A percentile compares a stretch with the other conserved stretches of the same genome.
Conservation (phyloP, 2,329 filamentous ascomycete genomes). For the Drechslerella dactyloides region DNA sequence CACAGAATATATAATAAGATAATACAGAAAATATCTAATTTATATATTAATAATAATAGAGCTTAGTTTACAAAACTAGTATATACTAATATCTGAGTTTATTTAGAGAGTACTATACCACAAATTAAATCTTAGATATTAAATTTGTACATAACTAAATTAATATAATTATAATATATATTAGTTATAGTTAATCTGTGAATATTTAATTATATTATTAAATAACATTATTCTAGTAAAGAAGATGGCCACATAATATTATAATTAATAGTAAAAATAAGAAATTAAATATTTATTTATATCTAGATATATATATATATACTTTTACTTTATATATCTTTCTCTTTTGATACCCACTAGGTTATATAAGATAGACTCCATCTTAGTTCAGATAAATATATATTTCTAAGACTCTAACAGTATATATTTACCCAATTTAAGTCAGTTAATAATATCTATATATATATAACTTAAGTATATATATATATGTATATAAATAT, state of each 20-base stretch:
- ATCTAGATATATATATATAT: constrained; percentile 6
- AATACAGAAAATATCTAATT: constrained; percentile 19
- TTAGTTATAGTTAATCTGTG: constrained; percentile 13
- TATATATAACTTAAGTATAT: not conserved
- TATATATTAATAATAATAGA: constrained; percentile 18
- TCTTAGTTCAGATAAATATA: constrained; percentile 10
- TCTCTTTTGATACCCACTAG: not conserved
- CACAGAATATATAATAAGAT: too few relatives aligned
- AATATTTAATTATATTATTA: constrained; percentile 20
- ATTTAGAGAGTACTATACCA: too few relatives aligned
- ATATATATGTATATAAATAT: too few relatives aligned
- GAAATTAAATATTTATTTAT: constrained; percentile 17
- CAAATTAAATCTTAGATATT: too few relatives aligned
- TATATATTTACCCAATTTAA: not conserved
- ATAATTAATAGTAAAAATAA: too few relatives aligned
- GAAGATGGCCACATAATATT: too few relatives aligned
- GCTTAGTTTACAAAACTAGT: too few relatives aligned
- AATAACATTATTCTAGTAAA: constrained; percentile 10
- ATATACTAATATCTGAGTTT: too few relatives aligned
- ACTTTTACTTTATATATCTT: constrained; percentile 2
- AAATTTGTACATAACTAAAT: constrained; percentile 21
- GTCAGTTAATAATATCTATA: not conserved
- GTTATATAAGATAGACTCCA: constrained; percentile 4
- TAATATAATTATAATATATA: constrained; percentile 20
- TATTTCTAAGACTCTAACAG: too few relatives aligned